Percentiles rank a stretch among this genome's conserved stretches.
Conservation (phyloP, 2,329 filamentous ascomycete species). For the Pestalotiopsis sp. region DNA sequence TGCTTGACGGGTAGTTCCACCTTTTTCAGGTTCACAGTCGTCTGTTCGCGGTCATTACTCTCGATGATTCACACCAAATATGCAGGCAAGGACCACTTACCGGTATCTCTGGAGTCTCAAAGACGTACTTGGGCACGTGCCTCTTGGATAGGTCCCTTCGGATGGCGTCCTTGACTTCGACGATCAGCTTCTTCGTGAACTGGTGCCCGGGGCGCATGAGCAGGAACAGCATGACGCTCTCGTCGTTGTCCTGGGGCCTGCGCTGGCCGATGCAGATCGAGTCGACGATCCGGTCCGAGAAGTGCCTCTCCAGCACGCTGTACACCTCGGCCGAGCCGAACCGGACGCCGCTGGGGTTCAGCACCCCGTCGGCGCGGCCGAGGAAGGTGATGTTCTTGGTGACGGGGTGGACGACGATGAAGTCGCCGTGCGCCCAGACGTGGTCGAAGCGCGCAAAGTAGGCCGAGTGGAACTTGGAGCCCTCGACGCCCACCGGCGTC, state of each 20-base stretch:
- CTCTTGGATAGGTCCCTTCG: constrained; percentile 65
- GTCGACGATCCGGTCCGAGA: constrained; percentile 64
- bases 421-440: constrained; percentile 84
- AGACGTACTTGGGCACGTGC: constrained; percentile 77
- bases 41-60: constrained; percentile 43
- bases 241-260: constrained; percentile 55
- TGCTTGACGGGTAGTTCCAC: constrained; percentile 83
- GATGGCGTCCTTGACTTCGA: constrained; percentile 64
- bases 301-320: constrained; percentile 66
- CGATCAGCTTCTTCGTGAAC: constrained; percentile 56
- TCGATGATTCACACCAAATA: not conserved
- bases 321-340: constrained; percentile 85
- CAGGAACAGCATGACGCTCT: constrained; percentile 56
- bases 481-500: constrained; percentile 38
- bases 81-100: constrained; percentile 46
- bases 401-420: constrained; percentile 67
- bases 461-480: constrained; percentile 57
- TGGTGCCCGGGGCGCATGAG: constrained; percentile 55
- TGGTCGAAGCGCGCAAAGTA: constrained; percentile 64
- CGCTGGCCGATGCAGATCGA: constrained; percentile 81
- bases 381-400: constrained; percentile 68
- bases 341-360: constrained; percentile 77
- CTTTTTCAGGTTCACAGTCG: constrained; percentile 82
- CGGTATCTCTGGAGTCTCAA: constrained; percentile 79
- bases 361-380: constrained; percentile 73